Percentiles rank a stretch among this genome's conserved stretches.
Evolutionary conservation across 2,329 filamentous ascomycete genomes (phyloP).

Genomic region (Aspergillus japonicus): DNA sequence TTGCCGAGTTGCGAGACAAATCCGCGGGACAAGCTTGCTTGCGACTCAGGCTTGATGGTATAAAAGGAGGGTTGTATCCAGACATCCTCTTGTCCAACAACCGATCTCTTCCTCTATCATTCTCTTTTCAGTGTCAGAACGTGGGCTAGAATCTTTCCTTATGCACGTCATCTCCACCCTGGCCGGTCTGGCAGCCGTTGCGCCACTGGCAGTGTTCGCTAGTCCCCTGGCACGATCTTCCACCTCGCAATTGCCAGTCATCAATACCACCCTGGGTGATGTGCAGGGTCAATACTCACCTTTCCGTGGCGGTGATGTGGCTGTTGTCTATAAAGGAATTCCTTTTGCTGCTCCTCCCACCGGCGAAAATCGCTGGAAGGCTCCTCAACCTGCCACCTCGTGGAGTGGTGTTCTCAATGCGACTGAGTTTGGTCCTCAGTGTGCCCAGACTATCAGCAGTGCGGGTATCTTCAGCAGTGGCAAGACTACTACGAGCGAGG

Average conservation of each 20-base stretch:
- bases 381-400: neutral
- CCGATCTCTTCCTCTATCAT: neutral
- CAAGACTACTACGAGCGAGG: constrained; percentile 36
- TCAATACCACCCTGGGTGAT: constrained; percentile 20
- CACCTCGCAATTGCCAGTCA: neutral
- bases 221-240: neutral
- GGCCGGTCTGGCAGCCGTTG: neutral
- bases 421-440: constrained; percentile 22
- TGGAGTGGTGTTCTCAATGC: constrained; percentile 19
- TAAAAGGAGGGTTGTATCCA: neutral
- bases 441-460: constrained; percentile 22
- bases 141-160: neutral
- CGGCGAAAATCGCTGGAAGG: constrained; percentile 12
- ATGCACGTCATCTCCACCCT: constrained; percentile 3
- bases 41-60: neutral
- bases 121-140: neutral
- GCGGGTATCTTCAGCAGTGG: constrained; percentile 22
- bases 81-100: neutral
- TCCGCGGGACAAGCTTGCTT: neutral
- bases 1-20: neutral
- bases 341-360: constrained; percentile 20
- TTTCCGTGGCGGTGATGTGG: constrained; percentile 20
- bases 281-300: constrained; percentile 23
- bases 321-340: constrained; percentile 25
- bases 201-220: constrained; percentile 1